Conservation (phyloP, 805 yeast species). For the Metschnikowia sp. region DNA sequence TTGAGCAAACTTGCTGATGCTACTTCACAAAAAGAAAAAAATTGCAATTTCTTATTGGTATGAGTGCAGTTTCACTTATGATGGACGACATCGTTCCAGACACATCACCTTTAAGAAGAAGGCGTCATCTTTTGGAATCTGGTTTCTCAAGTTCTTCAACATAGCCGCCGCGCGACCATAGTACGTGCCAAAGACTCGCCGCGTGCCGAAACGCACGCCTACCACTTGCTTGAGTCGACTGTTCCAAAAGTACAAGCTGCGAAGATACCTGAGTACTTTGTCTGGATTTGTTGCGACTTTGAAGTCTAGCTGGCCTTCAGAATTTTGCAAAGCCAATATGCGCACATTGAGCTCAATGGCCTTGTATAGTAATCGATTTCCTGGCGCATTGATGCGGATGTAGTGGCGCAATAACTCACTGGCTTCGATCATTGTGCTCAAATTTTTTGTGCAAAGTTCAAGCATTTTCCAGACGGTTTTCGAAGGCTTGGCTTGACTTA, state of each 20-base stretch:
- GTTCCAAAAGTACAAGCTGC: background rate
- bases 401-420: background rate
- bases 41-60: too few species aligned
- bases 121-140: background rate
- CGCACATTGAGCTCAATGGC: constrained; percentile 1
- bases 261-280: background rate
- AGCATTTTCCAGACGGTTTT: background rate
- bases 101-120: background rate
- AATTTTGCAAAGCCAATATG: background rate
- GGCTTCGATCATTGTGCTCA: background rate
- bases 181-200: background rate
- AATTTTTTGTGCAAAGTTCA: background rate
- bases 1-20: too few species aligned
- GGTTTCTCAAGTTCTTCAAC: background rate
- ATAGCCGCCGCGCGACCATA: background rate
- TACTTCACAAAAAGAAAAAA: too few species aligned
- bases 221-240: background rate
- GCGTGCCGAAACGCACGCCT: background rate
- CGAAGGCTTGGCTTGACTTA: background rate
- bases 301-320: background rate
- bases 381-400: background rate
- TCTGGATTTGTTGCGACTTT: too few species aligned
- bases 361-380: constrained; percentile 2
- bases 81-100: too few species aligned
- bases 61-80: too few species aligned